Conservation (phyloP, 345 rosid species). For the Citrus mangshanensis region DNA sequence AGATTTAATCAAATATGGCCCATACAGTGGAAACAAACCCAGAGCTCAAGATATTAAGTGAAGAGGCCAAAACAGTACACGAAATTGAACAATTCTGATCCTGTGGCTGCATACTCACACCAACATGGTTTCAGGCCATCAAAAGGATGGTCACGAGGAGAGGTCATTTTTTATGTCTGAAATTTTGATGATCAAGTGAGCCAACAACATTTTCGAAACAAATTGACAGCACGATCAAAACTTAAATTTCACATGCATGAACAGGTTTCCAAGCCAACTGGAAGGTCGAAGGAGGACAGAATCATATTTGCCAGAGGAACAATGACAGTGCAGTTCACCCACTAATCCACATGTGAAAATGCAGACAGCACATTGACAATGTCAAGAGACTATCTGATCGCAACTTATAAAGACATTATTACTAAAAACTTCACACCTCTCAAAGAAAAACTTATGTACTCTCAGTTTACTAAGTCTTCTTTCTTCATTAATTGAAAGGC, state of each 20-base stretch:
- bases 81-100: neutral
- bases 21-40: too few species aligned
- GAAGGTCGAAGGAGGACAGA: neutral
- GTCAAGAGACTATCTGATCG: neutral
- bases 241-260: neutral
- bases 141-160: neutral
- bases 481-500: too few species aligned
- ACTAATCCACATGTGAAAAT: neutral
- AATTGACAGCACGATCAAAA: neutral
- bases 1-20: neutral
- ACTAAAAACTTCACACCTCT: too few species aligned
- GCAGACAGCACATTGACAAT: neutral
- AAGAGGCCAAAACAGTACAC: too few species aligned
- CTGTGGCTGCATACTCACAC: neutral
- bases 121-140: neutral
- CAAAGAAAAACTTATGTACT: too few species aligned
- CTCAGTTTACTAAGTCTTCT: too few species aligned
- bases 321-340: neutral
- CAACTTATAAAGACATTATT: neutral
- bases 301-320: conserved; percentile 3
- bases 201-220: neutral
- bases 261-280: neutral
- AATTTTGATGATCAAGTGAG: neutral
- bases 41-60: too few species aligned
- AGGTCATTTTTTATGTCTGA: neutral